Percentiles rank a stretch among this genome's conserved stretches.
Evolutionary conservation across 2,329 filamentous ascomycete species (phyloP).

Genomic region (Parascedosporium putredinis): DNA sequence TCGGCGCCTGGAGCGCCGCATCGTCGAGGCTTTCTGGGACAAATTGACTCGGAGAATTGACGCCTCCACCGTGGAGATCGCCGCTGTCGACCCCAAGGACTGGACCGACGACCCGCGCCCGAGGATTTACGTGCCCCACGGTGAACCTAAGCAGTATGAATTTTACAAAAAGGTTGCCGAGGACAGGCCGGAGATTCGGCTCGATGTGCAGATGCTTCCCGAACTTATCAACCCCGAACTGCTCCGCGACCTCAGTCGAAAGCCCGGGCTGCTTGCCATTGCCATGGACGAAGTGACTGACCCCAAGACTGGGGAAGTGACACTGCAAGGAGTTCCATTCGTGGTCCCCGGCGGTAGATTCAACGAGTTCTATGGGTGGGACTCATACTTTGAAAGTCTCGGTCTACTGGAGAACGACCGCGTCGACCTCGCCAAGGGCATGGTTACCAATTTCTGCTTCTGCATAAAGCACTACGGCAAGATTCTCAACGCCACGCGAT

Average conservation of each 20-base stretch:
- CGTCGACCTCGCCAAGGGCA: constrained; percentile 78
- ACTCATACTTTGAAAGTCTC: constrained; percentile 96
- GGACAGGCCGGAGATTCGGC: constrained; percentile 68
- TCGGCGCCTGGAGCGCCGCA: constrained; percentile 72
- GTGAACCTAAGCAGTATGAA: constrained; percentile 76
- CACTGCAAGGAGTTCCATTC: constrained; percentile 74
- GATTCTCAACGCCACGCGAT: constrained; percentile 91
- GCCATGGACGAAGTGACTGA: constrained; percentile 72
- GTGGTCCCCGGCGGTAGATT: constrained; percentile 96
- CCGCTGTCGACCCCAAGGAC: constrained; percentile 85
- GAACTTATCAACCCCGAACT: constrained; percentile 70
- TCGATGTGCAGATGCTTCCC: constrained; percentile 76
- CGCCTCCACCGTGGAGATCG: constrained; percentile 73
- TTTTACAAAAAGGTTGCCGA: constrained; percentile 78
- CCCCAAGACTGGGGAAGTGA: constrained; percentile 56
- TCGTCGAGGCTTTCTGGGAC: constrained; percentile 87
- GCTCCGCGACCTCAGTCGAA: constrained; percentile 73
- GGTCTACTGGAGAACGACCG: constrained; percentile 79
- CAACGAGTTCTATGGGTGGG: constrained; percentile 98
- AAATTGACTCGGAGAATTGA: constrained; percentile 85
- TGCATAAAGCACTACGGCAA: constrained; percentile 98
- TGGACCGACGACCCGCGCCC: constrained; percentile 86
- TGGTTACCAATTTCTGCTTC: constrained; percentile 96
- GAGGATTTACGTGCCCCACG: constrained; percentile 79
- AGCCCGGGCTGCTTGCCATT: constrained; percentile 80